Evolutionary conservation across 2,329 filamentous ascomycete species (phyloP), one percentile per base, ranked within the genome.

Genomic region (Sporothrix pseudoabietina): DNA sequence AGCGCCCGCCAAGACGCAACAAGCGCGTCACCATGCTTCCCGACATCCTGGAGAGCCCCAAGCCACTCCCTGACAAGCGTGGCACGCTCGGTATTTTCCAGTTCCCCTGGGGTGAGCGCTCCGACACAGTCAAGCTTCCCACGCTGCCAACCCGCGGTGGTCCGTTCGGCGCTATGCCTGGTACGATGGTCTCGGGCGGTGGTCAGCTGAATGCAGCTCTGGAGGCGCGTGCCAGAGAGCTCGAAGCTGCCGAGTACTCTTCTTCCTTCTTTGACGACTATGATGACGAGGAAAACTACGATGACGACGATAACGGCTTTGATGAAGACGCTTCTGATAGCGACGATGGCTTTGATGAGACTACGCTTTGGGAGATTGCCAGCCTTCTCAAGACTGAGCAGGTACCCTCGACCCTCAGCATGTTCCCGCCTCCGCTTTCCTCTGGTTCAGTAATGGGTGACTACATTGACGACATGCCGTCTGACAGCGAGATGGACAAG

Each of bases 101-200:
- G 77, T 90, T 90, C 76, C 88, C 89, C 2, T 90, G 88, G 87
- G 89, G 89, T 16, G 88, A 90, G 80, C 86, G 81, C 77, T 90
- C 88, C 26, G 88, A 90, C 79, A 84, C 84, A 71, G 85, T 85
- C 10, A 85, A 82, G 75, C 79, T 80, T 72, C 80, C 70, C 5
- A 41, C 55, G 3, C 55, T 30, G 44, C 44, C 47, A 19, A 32
- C 19, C 16, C 16, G 71, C 10, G 26, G 35, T 14, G 44, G 16
- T 14, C 39, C 71, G 80, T 81, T 82, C 71, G 83, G 82, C 80
- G 82, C 84, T 30, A 86, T 88, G 83, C 83, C 86, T 7, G 85
- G 85, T 2, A 87, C 85, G 22, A 86, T 87, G 85, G 81, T 83
- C 2, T 81, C 82, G 9, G 83, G 83, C 3, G 83, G 83, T 14